Conservation (phyloP, 2,329 filamentous ascomycete species). For the Penicillium sp. region DNA sequence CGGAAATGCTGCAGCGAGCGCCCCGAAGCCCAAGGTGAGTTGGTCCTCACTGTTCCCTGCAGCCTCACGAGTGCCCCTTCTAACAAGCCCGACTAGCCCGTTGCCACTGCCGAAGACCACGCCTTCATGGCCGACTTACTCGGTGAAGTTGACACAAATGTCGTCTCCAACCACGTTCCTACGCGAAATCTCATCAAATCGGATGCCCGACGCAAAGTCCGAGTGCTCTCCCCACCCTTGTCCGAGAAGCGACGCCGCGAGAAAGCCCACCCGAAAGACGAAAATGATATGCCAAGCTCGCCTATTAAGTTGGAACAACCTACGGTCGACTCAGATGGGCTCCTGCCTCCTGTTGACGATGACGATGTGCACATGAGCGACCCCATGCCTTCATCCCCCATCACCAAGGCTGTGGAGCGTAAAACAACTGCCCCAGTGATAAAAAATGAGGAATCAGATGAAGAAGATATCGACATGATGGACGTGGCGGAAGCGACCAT, state of each 20-base stretch:
- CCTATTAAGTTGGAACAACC: conserved; percentile 41
- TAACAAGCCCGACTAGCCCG: conserved; percentile 51
- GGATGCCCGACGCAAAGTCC: conserved; percentile 75
- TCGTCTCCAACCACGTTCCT: conserved; percentile 59
- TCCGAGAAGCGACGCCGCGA: conserved; percentile 60
- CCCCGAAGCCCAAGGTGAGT: conserved; percentile 78
- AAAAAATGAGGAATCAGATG: conserved; percentile 69
- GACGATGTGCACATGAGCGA: conserved; percentile 87
- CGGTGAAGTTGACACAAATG: conserved; percentile 83
- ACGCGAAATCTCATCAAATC: conserved; percentile 71
- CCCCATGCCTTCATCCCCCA: conserved; percentile 82
- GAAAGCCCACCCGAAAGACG: conserved; percentile 47
- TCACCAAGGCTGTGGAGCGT: conserved; percentile 75
- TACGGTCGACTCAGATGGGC: conserved; percentile 54
- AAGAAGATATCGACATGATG: conserved; percentile 80
- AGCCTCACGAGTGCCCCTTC: neutral
- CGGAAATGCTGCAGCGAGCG: conserved; percentile 61
- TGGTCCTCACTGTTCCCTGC: neutral
- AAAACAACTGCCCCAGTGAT: conserved; percentile 59
- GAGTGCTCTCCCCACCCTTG: conserved; percentile 77
- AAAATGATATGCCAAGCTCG: conserved; percentile 53
- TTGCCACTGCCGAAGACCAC: conserved; percentile 83
- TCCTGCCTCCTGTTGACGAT: conserved; percentile 63
- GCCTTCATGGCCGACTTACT: conserved; percentile 85
- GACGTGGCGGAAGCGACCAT: conserved; percentile 80